phyloP scores from a whole-genome alignment of 2,329 filamentous ascomycete genomes.

The Aspergillus luchuensis region DNA sequence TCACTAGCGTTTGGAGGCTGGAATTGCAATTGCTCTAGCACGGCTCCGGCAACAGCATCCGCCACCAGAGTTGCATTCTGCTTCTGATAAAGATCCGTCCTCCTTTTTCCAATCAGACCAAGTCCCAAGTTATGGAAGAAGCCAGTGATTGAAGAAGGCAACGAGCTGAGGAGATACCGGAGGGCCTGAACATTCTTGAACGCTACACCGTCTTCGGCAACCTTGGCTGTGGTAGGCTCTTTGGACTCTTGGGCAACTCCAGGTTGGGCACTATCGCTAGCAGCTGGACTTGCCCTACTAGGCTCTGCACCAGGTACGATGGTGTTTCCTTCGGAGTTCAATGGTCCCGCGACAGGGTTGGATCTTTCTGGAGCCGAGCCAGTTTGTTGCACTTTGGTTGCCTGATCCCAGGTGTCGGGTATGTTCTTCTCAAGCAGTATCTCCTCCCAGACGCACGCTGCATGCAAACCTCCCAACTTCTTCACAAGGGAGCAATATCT shows the following conservation, averaged over 20 bases:
- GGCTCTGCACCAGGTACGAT: slow-evolving; percentile 27
- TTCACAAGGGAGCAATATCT: slow-evolving; percentile 75
- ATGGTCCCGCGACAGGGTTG: slow-evolving; percentile 37
- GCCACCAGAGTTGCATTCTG: slow-evolving; percentile 64
- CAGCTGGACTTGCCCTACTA: slow-evolving; percentile 28
- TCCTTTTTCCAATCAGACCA: slow-evolving; percentile 73
- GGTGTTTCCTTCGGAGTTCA: slow-evolving; percentile 24
- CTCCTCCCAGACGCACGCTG: slow-evolving; percentile 82
- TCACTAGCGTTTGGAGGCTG: slow-evolving; percentile 49
- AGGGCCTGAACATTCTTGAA: slow-evolving; percentile 80
- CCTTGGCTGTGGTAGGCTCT: slow-evolving; percentile 24
- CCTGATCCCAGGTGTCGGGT: slow-evolving; percentile 61
- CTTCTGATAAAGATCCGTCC: slow-evolving; percentile 64
- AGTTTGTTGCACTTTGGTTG: slow-evolving; percentile 45
- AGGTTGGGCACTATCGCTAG: slow-evolving; percentile 21
- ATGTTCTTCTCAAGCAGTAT: slow-evolving; percentile 72
- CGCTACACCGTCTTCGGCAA: slow-evolving; percentile 38
- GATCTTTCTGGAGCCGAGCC: slow-evolving; percentile 44
- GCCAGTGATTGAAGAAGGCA: slow-evolving; percentile 77
- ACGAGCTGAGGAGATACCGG: slow-evolving; percentile 73
- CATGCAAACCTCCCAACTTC: slow-evolving; percentile 74
- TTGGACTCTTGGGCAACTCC: slow-evolving; percentile 19
- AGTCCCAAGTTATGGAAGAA: slow-evolving; percentile 87
- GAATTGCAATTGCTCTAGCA: slow-evolving; percentile 67
- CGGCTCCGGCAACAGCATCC: slow-evolving; percentile 70